Evolutionary conservation across 371 early-diverging fungal genomes (phyloP).

Genomic region (Mortierella sp.): DNA sequence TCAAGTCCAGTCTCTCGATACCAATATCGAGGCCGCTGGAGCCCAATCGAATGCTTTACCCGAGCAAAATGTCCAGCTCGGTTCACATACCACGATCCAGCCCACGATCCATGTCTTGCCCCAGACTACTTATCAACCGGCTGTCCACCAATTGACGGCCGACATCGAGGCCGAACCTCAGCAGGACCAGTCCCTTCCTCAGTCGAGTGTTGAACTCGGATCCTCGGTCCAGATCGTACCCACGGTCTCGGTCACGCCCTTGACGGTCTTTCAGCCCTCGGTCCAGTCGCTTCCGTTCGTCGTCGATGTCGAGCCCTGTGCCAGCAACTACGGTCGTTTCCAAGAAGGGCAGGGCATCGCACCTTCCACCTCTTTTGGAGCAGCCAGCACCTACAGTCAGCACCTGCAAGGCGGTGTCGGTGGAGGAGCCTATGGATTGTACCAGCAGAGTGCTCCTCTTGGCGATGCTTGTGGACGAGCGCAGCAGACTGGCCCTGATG

Average conservation of each 20-base stretch:
- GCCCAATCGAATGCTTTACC: conserved; percentile 13
- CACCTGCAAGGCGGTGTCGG: neutral
- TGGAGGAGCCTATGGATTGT: too few species aligned
- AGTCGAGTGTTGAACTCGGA: conserved; percentile 35
- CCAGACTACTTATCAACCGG: conserved; percentile 38
- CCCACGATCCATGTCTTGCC: conserved; percentile 39
- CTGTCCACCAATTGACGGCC: conserved; percentile 26
- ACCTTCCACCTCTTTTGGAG: too few species aligned
- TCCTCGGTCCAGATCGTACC: conserved; percentile 30
- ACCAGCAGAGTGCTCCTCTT: too few species aligned
- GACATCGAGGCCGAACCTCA: conserved; percentile 20
- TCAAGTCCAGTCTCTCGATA: conserved; percentile 30
- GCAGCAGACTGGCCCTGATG: too few species aligned
- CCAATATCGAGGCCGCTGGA: conserved; percentile 23
- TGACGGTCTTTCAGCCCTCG: conserved; percentile 36
- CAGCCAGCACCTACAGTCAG: too few species aligned
- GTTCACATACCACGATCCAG: conserved; percentile 31
- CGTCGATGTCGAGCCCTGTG: conserved; percentile 30
- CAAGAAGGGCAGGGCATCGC: neutral
- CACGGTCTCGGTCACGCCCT: conserved; percentile 16
- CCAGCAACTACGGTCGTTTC: neutral
- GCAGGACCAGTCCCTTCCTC: conserved; percentile 35
- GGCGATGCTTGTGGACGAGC: too few species aligned
- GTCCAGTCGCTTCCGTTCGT: conserved; percentile 33
- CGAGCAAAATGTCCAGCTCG: conserved; percentile 29